Evolutionary conservation across 768 basidiomycete genomes (phyloP), one percentile per base, ranked within the genome.

Genomic region (Tulasnella sp.): DNA sequence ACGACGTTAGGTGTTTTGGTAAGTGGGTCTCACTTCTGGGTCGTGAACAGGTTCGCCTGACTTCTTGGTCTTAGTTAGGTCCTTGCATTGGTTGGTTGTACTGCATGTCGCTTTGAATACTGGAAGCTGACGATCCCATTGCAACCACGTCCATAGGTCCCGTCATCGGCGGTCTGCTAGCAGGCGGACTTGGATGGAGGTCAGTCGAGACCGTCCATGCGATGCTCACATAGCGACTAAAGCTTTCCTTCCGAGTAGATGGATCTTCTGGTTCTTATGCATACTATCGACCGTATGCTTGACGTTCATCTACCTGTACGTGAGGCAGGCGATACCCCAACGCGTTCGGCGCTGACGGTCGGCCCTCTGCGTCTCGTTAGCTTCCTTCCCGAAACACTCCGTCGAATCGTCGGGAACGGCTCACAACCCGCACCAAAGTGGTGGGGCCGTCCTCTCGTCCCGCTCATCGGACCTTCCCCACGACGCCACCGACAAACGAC

Each of bases 211-310:
- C 62, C 73, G 40, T 73, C 17, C 40, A 40, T 68, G 47, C 9
- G 39, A 29, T 64, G 74, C n/a, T n/a, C n/a, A 35, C 29, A 22
- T 8, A n/a, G 64, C 12, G 7, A 17, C 9, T n/a, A 42, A 26
- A n/a, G 62, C 35, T 16, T 11, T 41, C 12, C 7, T 35, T 8
- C 29, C 52, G 67, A 3, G 65, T 62, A 87, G 86, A 75, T 83
- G 87, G 12, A 86, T 88, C 5, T 88, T 88, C 76, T 88, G 87
- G 87, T 87, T 88, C 77, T 78, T 88, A 11, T 83, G 82, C 72
- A 87, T 88, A 36, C 76, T 83, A 2, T 79, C 84, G 9, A 82
- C 81, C 7, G 72, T 79, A 6, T 86, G 85, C 76, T 82, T 86
- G 12, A 70, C 85, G 8, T 78, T 83, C 44, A 80, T 88, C 71